Percentiles rank a stretch among this genome's conserved stretches.
These are phyloP conservation scores for Wickerhamiella australiensis DNA, from an alignment of 805 yeast species.

Conservation along the genomic window DNA sequence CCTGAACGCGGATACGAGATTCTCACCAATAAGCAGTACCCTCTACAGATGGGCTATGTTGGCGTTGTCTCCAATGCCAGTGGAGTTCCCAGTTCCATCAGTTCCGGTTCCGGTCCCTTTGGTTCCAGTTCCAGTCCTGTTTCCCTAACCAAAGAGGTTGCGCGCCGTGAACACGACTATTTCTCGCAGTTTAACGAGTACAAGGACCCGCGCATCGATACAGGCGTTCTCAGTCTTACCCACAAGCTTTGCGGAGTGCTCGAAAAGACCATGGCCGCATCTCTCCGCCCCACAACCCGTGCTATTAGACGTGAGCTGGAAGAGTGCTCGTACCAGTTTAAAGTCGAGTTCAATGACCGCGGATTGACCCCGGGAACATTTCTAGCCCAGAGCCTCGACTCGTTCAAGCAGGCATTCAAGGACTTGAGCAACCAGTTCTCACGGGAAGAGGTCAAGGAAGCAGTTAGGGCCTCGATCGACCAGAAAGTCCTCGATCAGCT, in stretches of 20 bases:
- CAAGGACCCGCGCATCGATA: conserved; percentile 46
- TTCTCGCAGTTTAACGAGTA: conserved; percentile 52
- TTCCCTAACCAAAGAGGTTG: conserved; percentile 41
- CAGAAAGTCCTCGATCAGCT: conserved; percentile 76
- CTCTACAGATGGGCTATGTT: conserved; percentile 91
- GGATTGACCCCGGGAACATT: conserved; percentile 89
- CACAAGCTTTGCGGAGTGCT: conserved; percentile 73
- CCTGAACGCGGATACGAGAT: conserved; percentile 58
- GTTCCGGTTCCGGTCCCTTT: too few species aligned
- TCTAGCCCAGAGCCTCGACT: conserved; percentile 80
- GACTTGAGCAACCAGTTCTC: conserved; percentile 76
- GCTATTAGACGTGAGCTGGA: conserved; percentile 85
- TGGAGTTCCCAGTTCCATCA: conserved; percentile 30
- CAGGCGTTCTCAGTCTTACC: conserved; percentile 65
- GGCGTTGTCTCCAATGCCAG: conserved; percentile 61
- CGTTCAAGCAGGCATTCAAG: conserved; percentile 72
- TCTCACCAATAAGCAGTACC: conserved; percentile 69
- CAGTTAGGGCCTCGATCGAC: conserved; percentile 74
- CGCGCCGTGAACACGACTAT: conserved; percentile 44
- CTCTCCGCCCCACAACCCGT: conserved; percentile 74
- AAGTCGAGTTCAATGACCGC: conserved; percentile 93
- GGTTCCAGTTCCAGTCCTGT: too few species aligned
- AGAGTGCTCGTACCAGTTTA: conserved; percentile 82
- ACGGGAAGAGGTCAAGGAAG: conserved; percentile 63
- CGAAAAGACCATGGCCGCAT: conserved; percentile 82